These are phyloP conservation scores for Saccharomyces jurei DNA, from an alignment of 805 yeast genomes.

Conservation along the genomic window DNA sequence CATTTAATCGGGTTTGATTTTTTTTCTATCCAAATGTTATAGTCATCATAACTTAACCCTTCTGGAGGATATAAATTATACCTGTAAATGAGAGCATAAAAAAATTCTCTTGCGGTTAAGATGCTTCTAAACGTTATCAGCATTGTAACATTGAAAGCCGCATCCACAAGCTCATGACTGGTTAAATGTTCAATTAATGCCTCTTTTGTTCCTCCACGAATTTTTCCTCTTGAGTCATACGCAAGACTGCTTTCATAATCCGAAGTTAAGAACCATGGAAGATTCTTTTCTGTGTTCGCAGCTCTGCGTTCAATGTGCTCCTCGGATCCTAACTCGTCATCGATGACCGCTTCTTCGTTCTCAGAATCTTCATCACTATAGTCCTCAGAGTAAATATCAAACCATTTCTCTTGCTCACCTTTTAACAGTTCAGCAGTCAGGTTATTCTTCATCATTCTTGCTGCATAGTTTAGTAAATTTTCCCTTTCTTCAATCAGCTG, in stretches of 20 bases:
- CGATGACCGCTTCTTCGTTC: background rate
- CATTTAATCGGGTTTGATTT: slow-evolving; percentile 61
- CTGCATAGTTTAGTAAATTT: slow-evolving; percentile 57
- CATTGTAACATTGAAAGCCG: slow-evolving; percentile 59
- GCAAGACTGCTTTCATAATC: slow-evolving; percentile 53
- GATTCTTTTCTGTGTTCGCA: slow-evolving; percentile 25
- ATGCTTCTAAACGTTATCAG: slow-evolving; percentile 71
- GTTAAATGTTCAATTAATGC: slow-evolving; percentile 78
- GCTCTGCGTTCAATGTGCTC: background rate
- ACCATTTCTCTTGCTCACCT: slow-evolving; percentile 36
- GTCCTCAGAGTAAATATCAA: slow-evolving; percentile 21
- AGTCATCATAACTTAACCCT: slow-evolving; percentile 76
- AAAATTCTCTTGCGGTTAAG: slow-evolving; percentile 55
- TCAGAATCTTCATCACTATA: slow-evolving; percentile 10
- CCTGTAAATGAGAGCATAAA: slow-evolving; percentile 51
- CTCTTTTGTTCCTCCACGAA: slow-evolving; percentile 76
- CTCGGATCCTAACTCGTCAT: background rate
- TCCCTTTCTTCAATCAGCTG: slow-evolving; percentile 63
- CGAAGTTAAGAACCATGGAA: slow-evolving; percentile 67
- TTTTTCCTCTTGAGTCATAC: slow-evolving; percentile 59
- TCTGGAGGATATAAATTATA: slow-evolving; percentile 77
- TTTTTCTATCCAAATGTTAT: slow-evolving; percentile 63
- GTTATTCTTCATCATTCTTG: slow-evolving; percentile 67
- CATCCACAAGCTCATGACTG: slow-evolving; percentile 56
- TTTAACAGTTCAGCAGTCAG: slow-evolving; percentile 49